Base-by-base conservation (phyloP, 768 basidiomycete genomes). In the Tephrocybe rancida region DNA sequence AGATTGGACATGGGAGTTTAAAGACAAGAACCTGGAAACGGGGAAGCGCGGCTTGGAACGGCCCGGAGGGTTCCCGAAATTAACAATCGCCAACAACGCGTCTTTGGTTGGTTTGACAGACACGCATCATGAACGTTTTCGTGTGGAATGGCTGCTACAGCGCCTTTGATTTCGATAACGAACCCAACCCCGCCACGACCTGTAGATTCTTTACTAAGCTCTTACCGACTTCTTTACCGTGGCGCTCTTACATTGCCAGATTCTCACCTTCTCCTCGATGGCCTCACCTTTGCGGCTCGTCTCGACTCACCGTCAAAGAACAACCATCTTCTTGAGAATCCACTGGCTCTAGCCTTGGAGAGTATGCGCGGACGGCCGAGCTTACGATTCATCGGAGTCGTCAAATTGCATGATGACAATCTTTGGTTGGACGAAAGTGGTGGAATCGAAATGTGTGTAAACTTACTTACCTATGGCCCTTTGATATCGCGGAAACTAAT, bases 311-410 rank as follows among this genome's bases (percentile, higher is more conserved):
- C 72, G 5, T 66, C 67, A 16, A 71, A 74, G 41, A 67, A 70
- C 14, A 54, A 63, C 21, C 73, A 74, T 16, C 70, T 92, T 13
- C 74, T 91, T 19, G 73, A 86, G 56, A 89, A 87, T 57, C 84
- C 85, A 0, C 73, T 91, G 11, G 86, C 90, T 3, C 68, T 91
- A 19, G 84, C 87, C 0, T 65, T 92, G 46, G 90, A 91, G 68
- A 88, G 84, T 67, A 90, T 92, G 88, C 88, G 88, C 34, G 86
- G 88, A 16, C 70, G 87, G 18, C 86, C 85, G 1, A 79, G 80
- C 22, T 68, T 92, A 18, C 75, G 81, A 30, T 78, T 88, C 54
- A 71, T 83, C 44, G 86, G 83, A 2, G 73, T 75, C 0, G 76
- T 81, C 16, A 73, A 71, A 25, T 66, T 89, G 34, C 64, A 72